Base-by-base conservation (phyloP, 306 rosid genomes). In the Acacia confusa region DNA sequence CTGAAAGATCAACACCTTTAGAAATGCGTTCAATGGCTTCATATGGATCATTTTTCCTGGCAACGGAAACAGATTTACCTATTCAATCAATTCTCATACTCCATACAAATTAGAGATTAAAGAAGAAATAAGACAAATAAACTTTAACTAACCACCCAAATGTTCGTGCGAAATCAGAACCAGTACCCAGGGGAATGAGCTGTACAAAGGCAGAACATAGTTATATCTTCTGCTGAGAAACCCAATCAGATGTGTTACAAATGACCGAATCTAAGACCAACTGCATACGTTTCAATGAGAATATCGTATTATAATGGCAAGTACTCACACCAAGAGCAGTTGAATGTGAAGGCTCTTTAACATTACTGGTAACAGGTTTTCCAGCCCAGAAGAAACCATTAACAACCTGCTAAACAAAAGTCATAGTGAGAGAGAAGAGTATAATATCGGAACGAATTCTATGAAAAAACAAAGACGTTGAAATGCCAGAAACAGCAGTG, bases 351-450 rank as follows among this genome's bases (percentile, higher is more conserved):
- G 82, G 83, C 72, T 87, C 93, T 77, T 87, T 80, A 78, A 86
- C 87, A 25, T 89, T 88, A 87, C 87, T 90, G 70, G 82, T 63
- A 53, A 95, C 93, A 65, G 91, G 91, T 77, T 95, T 90, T 82
- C 97, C 99, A 57, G 84, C 98, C 97, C 99, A 93, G 83, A 95
- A 95, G 87, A 93, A 95, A 73, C 99, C 99, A 84, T 95, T 95
- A 36, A 95, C 96, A 87, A 93, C 99, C 99, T 95, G 93, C 70
- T 55, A 57, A 73, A 60, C 65, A 83, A 36, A 74, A 82, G 67
- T 20, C 41, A 64, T 80, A 48, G 67, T 44, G 36, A 68, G 67
- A 84, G n/a, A 75, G 32, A n/a, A n/a, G 53, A 16, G 41, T 13
- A 48, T 12, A 47, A 32, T 41, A 20, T 74, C 24, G 20, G 19